Evolutionary conservation across 2,329 filamentous ascomycete genomes (phyloP).

Genomic region (Nectriaceae sp.): DNA sequence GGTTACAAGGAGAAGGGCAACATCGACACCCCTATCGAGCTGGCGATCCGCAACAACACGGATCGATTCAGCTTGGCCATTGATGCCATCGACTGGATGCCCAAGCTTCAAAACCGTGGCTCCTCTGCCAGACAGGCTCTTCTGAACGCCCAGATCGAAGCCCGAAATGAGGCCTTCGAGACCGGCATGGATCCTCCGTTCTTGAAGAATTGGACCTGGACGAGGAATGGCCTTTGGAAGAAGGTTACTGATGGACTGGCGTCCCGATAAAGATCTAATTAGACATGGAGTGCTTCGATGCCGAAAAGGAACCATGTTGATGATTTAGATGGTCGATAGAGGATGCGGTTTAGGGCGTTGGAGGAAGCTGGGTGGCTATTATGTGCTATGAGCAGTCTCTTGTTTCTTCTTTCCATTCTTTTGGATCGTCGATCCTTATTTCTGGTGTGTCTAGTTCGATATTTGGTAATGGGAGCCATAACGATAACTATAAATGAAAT

Average conservation of each 20-base stretch:
- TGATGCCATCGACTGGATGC: conserved; percentile 71
- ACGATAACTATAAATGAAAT: too few relatives aligned
- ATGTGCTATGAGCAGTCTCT: conserved; percentile 15
- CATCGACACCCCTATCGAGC: conserved; percentile 77
- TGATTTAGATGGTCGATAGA: conserved; percentile 15
- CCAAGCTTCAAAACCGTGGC: conserved; percentile 63
- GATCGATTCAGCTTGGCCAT: conserved; percentile 79
- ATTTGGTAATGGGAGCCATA: too few relatives aligned
- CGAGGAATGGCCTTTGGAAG: conserved; percentile 44
- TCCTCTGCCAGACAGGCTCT: conserved; percentile 64
- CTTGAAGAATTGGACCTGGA: conserved; percentile 69
- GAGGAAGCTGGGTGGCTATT: conserved; percentile 10
- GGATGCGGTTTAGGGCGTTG: conserved; percentile 22
- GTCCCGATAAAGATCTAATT: conserved; percentile 21
- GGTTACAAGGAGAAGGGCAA: conserved; percentile 85
- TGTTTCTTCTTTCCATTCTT: conserved; percentile 6
- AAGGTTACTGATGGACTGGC: conserved; percentile 27
- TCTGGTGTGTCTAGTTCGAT: not conserved
- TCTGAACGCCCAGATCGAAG: conserved; percentile 64
- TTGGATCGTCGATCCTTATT: not conserved
- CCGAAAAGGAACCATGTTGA: conserved; percentile 3
- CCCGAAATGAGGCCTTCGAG: conserved; percentile 67
- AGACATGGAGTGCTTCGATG: conserved; percentile 1
- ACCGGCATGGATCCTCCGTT: conserved; percentile 68
- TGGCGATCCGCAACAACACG: conserved; percentile 76